These are phyloP conservation scores for Cladobotryum mycophilum DNA, from an alignment of 2,329 filamentous ascomycete genomes.

Conservation along the genomic window DNA sequence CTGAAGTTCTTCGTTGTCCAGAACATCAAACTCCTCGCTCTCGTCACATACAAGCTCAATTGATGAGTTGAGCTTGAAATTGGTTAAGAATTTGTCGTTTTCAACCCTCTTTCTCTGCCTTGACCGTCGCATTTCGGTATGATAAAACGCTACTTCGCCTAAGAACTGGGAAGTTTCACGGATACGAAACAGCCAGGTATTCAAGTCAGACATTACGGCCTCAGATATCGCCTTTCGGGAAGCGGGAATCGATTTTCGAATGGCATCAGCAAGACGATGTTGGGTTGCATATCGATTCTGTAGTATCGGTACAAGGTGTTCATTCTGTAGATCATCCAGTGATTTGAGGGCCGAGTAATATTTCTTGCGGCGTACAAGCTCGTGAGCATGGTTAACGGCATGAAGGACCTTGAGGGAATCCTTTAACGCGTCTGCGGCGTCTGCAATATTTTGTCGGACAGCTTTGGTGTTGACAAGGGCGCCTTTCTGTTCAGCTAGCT, in stretches of 20 bases:
- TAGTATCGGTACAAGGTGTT: slow-evolving; percentile 69
- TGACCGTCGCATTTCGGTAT: slow-evolving; percentile 79
- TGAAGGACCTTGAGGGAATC: slow-evolving; percentile 89
- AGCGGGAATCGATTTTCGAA: slow-evolving; percentile 89
- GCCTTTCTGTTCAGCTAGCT: slow-evolving; percentile 89
- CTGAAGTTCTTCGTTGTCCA: slow-evolving; percentile 91
- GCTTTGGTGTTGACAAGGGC: slow-evolving; percentile 86
- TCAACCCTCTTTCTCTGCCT: slow-evolving; percentile 80
- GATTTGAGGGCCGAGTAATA: slow-evolving; percentile 94
- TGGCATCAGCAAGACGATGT: slow-evolving; percentile 90
- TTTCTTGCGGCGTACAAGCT: slow-evolving; percentile 84
- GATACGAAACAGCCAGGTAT: slow-evolving; percentile 93
- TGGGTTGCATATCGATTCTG: slow-evolving; percentile 85
- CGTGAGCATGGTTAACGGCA: slow-evolving; percentile 89
- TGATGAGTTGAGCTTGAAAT: slow-evolving; percentile 90
- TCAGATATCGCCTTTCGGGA: slow-evolving; percentile 92
- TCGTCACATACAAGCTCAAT: slow-evolving; percentile 95
- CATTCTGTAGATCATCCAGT: slow-evolving; percentile 91
- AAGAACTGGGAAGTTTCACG: slow-evolving; percentile 94
- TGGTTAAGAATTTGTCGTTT: slow-evolving; percentile 64
- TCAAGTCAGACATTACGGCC: slow-evolving; percentile 92
- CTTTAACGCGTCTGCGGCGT: slow-evolving; percentile 79
- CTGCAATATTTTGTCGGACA: slow-evolving; percentile 91
- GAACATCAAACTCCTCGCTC: slow-evolving; percentile 87
- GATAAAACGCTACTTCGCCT: slow-evolving; percentile 93